phyloP scores from a whole-genome alignment of 495 filamentous ascomycete species.

The Ramalina peruviana region DNA sequence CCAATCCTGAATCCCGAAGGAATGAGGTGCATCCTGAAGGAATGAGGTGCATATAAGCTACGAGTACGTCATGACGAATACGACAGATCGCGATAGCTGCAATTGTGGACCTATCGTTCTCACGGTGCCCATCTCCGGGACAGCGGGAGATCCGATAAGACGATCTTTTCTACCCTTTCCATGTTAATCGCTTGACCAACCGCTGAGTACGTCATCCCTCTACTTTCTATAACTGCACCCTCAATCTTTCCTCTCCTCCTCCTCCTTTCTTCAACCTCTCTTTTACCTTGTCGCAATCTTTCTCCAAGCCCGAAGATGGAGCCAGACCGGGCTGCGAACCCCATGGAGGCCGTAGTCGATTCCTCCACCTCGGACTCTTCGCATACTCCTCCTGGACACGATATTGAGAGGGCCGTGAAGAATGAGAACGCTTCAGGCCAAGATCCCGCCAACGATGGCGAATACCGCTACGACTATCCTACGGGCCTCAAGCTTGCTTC shows the following conservation, averaged over 20 bases:
- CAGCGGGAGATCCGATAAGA: not conserved
- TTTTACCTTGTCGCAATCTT: not conserved
- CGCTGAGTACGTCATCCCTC: no score
- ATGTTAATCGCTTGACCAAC: no score
- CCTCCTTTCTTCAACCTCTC: not conserved
- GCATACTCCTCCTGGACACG: conserved; percentile 14
- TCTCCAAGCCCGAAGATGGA: conserved; percentile 8
- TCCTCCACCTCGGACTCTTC: conserved; percentile 14
- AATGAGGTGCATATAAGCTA: not conserved
- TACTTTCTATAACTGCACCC: not conserved
- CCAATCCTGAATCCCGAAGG: not conserved
- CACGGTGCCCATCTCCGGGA: not conserved
- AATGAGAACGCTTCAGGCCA: conserved; percentile 15
- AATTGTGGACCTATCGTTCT: not conserved
- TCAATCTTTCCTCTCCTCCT: not conserved
- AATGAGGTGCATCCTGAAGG: not conserved
- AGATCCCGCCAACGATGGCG: conserved; percentile 15
- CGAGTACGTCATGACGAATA: conserved; percentile 2
- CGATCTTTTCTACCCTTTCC: not conserved
- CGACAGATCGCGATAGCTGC: conserved; percentile 1
- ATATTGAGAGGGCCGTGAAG: conserved; percentile 14
- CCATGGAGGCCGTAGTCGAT: conserved; percentile 12
- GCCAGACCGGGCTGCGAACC: conserved; percentile 13
- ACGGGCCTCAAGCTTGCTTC: conserved; percentile 5
- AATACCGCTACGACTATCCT: conserved; percentile 6